phyloP scores from a whole-genome alignment of 2,329 filamentous ascomycete species.

The Claviceps capensis region DNA sequence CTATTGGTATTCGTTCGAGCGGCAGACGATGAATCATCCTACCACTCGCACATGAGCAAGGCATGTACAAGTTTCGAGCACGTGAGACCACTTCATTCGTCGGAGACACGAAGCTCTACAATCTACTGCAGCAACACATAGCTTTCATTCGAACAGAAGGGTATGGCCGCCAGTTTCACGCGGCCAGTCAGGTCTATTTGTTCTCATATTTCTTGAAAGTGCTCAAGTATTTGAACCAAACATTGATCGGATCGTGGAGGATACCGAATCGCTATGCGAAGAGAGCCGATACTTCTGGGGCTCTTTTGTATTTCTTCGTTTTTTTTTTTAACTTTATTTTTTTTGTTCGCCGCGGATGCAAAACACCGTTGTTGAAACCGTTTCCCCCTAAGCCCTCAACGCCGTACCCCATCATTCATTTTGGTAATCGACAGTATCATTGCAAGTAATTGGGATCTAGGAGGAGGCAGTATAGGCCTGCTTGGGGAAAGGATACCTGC shows the following conservation, averaged over 20 bases:
- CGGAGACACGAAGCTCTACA: not conserved
- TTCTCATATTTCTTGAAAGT: not conserved
- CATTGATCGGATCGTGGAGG: constrained; percentile 25
- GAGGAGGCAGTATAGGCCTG: constrained; percentile 50
- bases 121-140: not conserved
- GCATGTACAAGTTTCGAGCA: not conserved
- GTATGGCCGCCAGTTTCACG: not conserved
- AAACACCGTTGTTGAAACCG: constrained; percentile 43
- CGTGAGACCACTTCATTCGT: not conserved
- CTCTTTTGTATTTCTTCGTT: constrained; percentile 5
- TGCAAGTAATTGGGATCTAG: constrained; percentile 13
- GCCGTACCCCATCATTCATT: constrained; percentile 21
- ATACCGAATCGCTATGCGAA: constrained; percentile 24
- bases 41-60: not conserved
- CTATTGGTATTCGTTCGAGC: not conserved
- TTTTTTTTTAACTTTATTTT: not conserved
- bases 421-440: constrained; percentile 3
- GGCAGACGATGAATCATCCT: not conserved
- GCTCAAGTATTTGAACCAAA: constrained; percentile 1
- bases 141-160: not conserved
- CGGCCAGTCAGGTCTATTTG: constrained; percentile 2
- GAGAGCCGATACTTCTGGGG: constrained; percentile 14
- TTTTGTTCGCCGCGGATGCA: constrained; percentile 18
- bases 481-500: constrained; percentile 71
- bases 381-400: constrained; percentile 28